Percentiles rank a stretch among this genome's conserved stretches.
Conservation (phyloP, 2,329 filamentous ascomycete species). For the Gyromitra esculenta region DNA sequence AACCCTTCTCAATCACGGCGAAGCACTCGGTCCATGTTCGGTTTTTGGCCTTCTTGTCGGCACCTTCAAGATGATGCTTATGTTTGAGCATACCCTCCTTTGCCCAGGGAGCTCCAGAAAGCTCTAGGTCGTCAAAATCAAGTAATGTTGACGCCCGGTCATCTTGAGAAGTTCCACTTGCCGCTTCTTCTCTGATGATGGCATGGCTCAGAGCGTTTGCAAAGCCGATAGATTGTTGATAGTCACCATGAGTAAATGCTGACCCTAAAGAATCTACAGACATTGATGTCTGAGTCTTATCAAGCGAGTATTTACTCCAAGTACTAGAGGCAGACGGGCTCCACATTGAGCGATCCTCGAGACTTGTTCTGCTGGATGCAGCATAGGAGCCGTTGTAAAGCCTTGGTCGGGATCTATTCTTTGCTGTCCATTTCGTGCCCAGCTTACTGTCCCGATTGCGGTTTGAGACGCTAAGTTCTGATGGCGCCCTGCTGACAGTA, state of each 20-base stretch:
- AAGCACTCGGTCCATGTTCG: constrained; percentile 95
- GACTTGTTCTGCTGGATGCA: constrained; percentile 89
- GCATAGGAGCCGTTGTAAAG: constrained; percentile 80
- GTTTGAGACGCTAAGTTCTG: constrained; percentile 66
- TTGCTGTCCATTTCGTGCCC: constrained; percentile 79
- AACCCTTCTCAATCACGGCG: constrained; percentile 93
- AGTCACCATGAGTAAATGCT: constrained; percentile 78
- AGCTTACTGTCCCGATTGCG: constrained; percentile 59
- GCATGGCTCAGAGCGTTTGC: constrained; percentile 96
- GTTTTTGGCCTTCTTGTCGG: constrained; percentile 92
- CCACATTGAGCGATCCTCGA: constrained; percentile 93
- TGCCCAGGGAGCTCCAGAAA: constrained; percentile 94
- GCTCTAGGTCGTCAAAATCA: constrained; percentile 91
- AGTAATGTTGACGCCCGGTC: constrained; percentile 72
- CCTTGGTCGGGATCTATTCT: constrained; percentile 82
- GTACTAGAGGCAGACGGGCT: constrained; percentile 91
- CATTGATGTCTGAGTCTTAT: constrained; percentile 87
- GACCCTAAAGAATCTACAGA: constrained; percentile 91
- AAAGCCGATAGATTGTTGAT: constrained; percentile 96
- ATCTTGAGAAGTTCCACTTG: constrained; percentile 61
- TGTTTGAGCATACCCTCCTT: constrained; percentile 97
- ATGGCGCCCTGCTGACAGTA: constrained; percentile 90
- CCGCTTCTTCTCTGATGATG: constrained; percentile 86
- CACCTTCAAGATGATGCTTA: constrained; percentile 91
- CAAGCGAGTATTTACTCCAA: constrained; percentile 93